These are phyloP conservation scores for Fusarium tupiense DNA, from an alignment of 2,329 filamentous ascomycete species.

Conservation along the genomic window DNA sequence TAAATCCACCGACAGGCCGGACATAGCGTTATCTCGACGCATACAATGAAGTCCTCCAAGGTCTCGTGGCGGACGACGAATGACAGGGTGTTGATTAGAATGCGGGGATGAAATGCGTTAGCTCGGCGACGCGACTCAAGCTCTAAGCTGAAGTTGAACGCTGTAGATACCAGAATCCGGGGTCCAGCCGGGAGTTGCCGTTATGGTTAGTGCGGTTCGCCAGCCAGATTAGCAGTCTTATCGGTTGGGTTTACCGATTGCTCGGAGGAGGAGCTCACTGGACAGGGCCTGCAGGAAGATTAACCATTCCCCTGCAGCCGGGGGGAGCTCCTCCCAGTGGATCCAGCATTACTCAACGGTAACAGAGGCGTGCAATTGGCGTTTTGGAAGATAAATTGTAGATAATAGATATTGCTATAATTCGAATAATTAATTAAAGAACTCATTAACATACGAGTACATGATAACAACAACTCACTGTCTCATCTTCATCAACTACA, in stretches of 20 bases:
- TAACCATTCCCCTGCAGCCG: neutral
- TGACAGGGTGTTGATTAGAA: constrained; percentile 1
- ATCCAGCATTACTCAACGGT: neutral
- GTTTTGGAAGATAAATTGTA: neutral
- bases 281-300: neutral
- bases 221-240: neutral
- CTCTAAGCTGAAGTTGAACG: neutral
- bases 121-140: neutral
- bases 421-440: neutral
- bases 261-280: constrained; percentile 5
- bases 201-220: neutral
- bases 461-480: neutral
- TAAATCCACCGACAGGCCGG: constrained; percentile 1
- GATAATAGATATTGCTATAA: neutral
- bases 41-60: neutral
- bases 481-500: neutral
- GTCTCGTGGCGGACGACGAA: neutral
- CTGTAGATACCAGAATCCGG: neutral
- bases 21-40: constrained; percentile 10
- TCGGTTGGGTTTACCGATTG: neutral
- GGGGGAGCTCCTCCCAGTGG: constrained; percentile 22
- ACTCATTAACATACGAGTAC: neutral
- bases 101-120: neutral
- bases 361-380: neutral
- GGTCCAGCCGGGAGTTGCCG: constrained; percentile 6